Evolutionary conservation across 2,329 filamentous ascomycete genomes (phyloP).

Genomic region (Neoscytalidium dimidiatum): DNA sequence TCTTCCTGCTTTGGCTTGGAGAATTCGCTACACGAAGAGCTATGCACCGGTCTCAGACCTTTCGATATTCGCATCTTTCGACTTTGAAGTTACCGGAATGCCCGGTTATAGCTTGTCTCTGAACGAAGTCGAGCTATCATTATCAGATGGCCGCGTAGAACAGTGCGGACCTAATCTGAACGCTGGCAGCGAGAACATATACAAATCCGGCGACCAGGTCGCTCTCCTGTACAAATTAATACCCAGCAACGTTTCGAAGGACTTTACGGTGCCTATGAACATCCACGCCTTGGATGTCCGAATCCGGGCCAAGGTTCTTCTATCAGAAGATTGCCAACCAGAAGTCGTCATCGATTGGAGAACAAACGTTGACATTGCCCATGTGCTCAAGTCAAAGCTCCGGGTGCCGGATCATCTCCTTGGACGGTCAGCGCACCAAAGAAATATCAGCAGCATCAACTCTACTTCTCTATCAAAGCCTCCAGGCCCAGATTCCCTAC

Average conservation of each 20-base stretch:
- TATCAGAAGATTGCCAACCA: constrained; percentile 61
- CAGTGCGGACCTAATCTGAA: constrained; percentile 50
- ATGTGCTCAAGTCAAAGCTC: constrained; percentile 42
- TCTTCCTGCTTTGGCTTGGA: constrained; percentile 69
- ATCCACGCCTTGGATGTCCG: constrained; percentile 55
- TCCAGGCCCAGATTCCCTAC: constrained; percentile 32
- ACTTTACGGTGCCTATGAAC: constrained; percentile 15
- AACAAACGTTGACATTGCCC: constrained; percentile 68
- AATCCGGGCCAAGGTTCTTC: constrained; percentile 61
- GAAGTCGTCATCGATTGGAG: constrained; percentile 67
- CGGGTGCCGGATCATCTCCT: constrained; percentile 47
- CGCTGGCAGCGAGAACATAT: constrained; percentile 56
- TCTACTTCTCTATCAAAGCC: constrained; percentile 22
- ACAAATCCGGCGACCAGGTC: constrained; percentile 72
- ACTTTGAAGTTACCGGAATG: constrained; percentile 72
- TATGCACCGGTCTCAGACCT: constrained; percentile 54
- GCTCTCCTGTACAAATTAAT: constrained; percentile 71
- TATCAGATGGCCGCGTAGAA: constrained; percentile 61
- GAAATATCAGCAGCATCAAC: constrained; percentile 9
- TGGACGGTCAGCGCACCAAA: constrained; percentile 15
- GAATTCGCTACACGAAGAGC: constrained; percentile 70
- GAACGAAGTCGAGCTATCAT: constrained; percentile 58
- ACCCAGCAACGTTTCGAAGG: constrained; percentile 36
- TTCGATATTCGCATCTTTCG: constrained; percentile 68
- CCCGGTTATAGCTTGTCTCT: constrained; percentile 68